Evolutionary conservation across 2,329 filamentous ascomycete species (phyloP), one percentile per base, ranked within the genome.

Genomic region (Cyanodermella asteris): DNA sequence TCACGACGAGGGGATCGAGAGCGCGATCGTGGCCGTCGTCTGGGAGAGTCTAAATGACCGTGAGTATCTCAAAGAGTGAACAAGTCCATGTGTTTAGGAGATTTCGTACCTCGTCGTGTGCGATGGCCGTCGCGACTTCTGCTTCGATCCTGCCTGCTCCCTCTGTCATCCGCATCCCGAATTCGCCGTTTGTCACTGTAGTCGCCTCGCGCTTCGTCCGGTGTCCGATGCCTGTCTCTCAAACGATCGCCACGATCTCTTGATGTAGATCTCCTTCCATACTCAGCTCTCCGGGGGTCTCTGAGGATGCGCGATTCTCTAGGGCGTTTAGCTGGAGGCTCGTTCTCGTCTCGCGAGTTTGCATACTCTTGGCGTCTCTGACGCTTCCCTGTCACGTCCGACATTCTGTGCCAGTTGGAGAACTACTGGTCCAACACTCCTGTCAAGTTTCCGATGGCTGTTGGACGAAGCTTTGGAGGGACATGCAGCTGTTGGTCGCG

Each of bases 151-250:
- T 47, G 46, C 27, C 44, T 40, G 28, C 43, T 51, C 10, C 39
- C 36, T 22, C 49, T 47, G 24, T 43, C 45, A 18, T 51, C 51
- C 22, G 51, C 46, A 31, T 42, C 38, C 23, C 35, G 29, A 30
- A 47, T 41, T 26, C 44, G 38, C 16, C 29, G 27, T 25, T 38
- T 32, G 17, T 40, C 28, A 21, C 46, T 42, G 28, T 55, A n/a
- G n/a, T n/a, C n/a, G n/a, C n/a, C 51, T 31, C 46, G 43, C 18
- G 53, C 56, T 35, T 48, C 44, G 37, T 50, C 55, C 28, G 48
- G 41, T 20, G 55, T 49, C 31, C 45, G 40, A 26, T 50, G 42
- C 34, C 46, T 48, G 16, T 51, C 47, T 7, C 34, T 29, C 28
- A 49, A 42, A 36, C 45, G 47, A 16, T 51, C 47, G 6, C 34